Base-by-base conservation (phyloP, 164 flowering plant species). In the Macadamia integrifolia region DNA sequence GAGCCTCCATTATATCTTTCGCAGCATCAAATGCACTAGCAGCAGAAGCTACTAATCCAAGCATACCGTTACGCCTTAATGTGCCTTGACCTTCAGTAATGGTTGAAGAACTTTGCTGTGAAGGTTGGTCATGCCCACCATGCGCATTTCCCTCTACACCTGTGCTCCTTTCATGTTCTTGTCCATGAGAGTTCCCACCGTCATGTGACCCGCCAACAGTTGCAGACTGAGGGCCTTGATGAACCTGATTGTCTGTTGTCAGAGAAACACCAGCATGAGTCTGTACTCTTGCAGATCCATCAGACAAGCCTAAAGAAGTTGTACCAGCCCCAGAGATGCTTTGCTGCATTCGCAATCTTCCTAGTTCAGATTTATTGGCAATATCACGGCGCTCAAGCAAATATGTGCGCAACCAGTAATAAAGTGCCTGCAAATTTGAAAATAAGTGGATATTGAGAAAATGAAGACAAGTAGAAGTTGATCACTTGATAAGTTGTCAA, bases 351-450 rank as follows among this genome's bases (percentile, higher is more conserved):
- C 96, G 84, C 72, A 88, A 66, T 80, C 99, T 84, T 68, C 92
- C 84, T 35, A 80, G 75, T 69, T 95, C 99, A 71, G 97, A 87
- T 75, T 88, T 95, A 77, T 81, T 87, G 53, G 94, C 96, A 76
- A 87, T 96, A 84, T 95, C 99, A 57, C 99, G 97, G 7, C 98
- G 88, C 69, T 95, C 99, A 42, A 95, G 93, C 79, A 95, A 81
- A 79, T 95, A 95, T 58, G 99, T 95, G 40, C 99, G 97, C 23
- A 95, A 79, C 99, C 99, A 95, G 80, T 95, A 95, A 83, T 95
- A 95, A 62, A 95, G 73, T 68, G 99, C 98, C 99, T 95, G 74
- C 55, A 48, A 69, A 60, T 76, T 48, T 15, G 52, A 44, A 62
- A 18, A 35, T 0, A 46, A 67, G 60, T 57, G 23, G 65, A 31